Base-by-base conservation (phyloP, 495 filamentous ascomycete genomes). In the Xylaria scruposa region DNA sequence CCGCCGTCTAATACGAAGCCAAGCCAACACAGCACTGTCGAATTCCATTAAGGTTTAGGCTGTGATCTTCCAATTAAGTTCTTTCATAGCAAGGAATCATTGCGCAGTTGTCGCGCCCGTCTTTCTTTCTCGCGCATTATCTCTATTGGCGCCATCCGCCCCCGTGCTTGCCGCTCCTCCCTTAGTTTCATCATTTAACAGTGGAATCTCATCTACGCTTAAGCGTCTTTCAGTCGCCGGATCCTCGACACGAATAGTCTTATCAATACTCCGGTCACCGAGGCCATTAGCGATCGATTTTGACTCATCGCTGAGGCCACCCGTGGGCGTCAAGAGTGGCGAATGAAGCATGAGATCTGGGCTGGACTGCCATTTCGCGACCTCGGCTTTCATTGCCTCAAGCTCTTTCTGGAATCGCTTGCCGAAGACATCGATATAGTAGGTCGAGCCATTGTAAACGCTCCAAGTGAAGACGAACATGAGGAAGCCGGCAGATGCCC, bases 351-450 rank as follows among this genome's bases (percentile, higher is more conserved):
- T 73, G 0, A 71, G 71, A 1, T 89, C 88, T 3, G 88, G 83
- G 42, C 78, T 85, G 66, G 80, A 82, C 80, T 97, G 94, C 95
- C 94, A 97, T 77, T 93, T 94, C 10, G 90, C 90, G 40, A 98
- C 94, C 79, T 99, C 96, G 69, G 88, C 88, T 83, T 92, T 94
- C 81, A 99, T 87, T 42, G 91, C 88, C 80, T 98, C 97, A 26
- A 99, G 85, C 81, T 99, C 97, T 78, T 94, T 97, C 85, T 98
- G 93, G 85, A 98, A 98, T 6, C 94, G 90, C 78, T 92, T 97
- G 68, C 96, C 96, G 74, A 97, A 99, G 17, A 97, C 91, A 74
- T 99, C 96, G 78, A 98, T 97, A 80, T 99, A 99, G 79, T 92
- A 99, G 17, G 94, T 97, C 31, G 94, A 93, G 36, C 96, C 96